A percentile compares a stretch with the other conserved stretches of the same genome.
phyloP scores from a whole-genome alignment of 139 green algal species.

The Klebsormidium nitens region DNA sequence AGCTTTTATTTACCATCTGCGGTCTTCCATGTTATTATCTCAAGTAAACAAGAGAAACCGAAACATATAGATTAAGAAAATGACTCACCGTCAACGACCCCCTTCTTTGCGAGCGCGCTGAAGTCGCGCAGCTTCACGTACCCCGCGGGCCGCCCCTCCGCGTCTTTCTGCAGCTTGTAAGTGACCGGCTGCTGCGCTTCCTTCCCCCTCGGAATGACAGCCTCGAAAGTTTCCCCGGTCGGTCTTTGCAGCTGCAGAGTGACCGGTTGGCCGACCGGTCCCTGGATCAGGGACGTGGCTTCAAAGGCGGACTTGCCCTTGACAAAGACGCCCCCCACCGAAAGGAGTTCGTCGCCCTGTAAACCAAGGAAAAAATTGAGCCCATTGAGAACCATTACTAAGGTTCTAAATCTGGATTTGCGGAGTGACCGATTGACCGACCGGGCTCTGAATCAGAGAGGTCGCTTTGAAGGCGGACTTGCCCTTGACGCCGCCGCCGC shows the following conservation, averaged over 20 bases:
- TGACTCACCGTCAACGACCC: conserved; percentile 49
- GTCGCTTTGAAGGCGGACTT: too few species aligned
- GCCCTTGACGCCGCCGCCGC: too few species aligned
- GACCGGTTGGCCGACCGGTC: conserved; percentile 12
- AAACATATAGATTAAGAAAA: too few species aligned
- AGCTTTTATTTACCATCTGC: too few species aligned
- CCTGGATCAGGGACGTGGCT: conserved; percentile 46
- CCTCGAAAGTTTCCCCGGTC: background rate
- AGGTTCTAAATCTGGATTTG: background rate
- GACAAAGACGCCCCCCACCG: conserved; percentile 55
- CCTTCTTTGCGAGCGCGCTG: conserved; percentile 66
- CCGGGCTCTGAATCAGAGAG: too few species aligned
- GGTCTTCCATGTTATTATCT: too few species aligned
- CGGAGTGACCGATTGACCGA: conserved; percentile 13
- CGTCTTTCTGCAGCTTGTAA: background rate
- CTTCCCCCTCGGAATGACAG: background rate
- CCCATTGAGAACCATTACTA: too few species aligned
- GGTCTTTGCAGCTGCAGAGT: conserved; percentile 5
- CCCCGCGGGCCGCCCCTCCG: conserved; percentile 41
- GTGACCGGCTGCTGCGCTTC: background rate
- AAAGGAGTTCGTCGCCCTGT: conserved; percentile 78
- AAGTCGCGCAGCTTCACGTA: conserved; percentile 64
- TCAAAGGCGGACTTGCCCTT: conserved; percentile 55
- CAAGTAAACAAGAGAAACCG: too few species aligned
- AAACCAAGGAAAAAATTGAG: too few species aligned